Conservation (phyloP, 2,329 filamentous ascomycete species). For the Pleomassaria siparia region DNA sequence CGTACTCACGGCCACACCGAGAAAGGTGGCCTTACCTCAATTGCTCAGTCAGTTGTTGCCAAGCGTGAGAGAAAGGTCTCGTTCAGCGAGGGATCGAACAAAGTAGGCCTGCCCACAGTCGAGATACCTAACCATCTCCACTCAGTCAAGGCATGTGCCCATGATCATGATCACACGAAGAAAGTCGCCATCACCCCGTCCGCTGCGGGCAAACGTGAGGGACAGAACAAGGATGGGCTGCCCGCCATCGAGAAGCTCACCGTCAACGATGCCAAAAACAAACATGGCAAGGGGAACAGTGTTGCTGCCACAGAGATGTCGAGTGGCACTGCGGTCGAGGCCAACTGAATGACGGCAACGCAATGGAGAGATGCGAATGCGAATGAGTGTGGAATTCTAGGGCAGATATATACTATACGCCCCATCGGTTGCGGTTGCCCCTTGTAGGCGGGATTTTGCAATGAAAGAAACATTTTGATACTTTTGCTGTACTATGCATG, state of each 20-base stretch:
- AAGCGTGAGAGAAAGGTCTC: slow-evolving; percentile 24
- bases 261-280: background rate
- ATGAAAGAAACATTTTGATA: no score
- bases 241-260: background rate
- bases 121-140: no score
- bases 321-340: slow-evolving; percentile 6
- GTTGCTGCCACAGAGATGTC: slow-evolving; percentile 31
- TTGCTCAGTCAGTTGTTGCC: slow-evolving; percentile 44
- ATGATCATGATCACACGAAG: no score
- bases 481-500: no score
- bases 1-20: slow-evolving; percentile 39
- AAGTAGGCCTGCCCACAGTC: no score
- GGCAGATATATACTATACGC: no score
- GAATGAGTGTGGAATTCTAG: no score
- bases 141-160: no score
- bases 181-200: slow-evolving; percentile 29
- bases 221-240: slow-evolving; percentile 14
- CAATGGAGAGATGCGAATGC: background rate
- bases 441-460: no score
- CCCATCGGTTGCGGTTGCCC: no score
- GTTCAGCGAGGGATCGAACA: slow-evolving; percentile 12
- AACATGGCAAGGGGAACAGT: slow-evolving; percentile 25
- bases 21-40: slow-evolving; percentile 40
- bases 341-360: background rate
- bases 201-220: slow-evolving; percentile 33